Percentiles rank a stretch among this genome's conserved stretches.
Conservation (phyloP, 2,329 filamentous ascomycete species). For the Tolypocladium amazonense region DNA sequence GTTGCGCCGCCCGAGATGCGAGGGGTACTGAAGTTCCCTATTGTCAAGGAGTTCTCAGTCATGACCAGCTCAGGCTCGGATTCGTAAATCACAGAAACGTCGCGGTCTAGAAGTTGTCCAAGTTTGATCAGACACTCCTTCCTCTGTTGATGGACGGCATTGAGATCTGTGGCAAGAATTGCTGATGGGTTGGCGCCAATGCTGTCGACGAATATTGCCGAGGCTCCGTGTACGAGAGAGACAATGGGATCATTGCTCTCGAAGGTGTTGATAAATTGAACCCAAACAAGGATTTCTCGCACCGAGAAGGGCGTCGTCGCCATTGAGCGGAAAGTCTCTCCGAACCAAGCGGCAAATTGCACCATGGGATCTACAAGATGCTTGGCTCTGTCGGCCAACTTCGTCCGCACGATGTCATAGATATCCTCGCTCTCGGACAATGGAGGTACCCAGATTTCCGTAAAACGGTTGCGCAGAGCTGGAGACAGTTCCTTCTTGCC, state of each 20-base stretch:
- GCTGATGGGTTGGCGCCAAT: slow-evolving; percentile 92
- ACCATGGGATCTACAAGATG: slow-evolving; percentile 61
- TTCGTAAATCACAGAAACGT: slow-evolving; percentile 57
- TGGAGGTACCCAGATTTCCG: slow-evolving; percentile 95
- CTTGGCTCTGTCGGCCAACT: slow-evolving; percentile 48
- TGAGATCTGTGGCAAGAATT: slow-evolving; percentile 61
- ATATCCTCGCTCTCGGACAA: slow-evolving; percentile 80
- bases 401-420: slow-evolving; percentile 71
- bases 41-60: slow-evolving; percentile 39
- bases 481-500: slow-evolving; percentile 96
- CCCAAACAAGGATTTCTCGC: slow-evolving; percentile 86
- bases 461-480: slow-evolving; percentile 90
- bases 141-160: slow-evolving; percentile 61
- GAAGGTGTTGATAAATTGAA: slow-evolving; percentile 76
- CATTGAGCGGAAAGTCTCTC: slow-evolving; percentile 64
- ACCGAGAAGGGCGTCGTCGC: slow-evolving; percentile 74
- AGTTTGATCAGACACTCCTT: slow-evolving; percentile 64
- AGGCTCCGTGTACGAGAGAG: slow-evolving; percentile 68
- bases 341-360: slow-evolving; percentile 88
- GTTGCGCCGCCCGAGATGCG: slow-evolving; percentile 29
- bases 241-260: slow-evolving; percentile 31
- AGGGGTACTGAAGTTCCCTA: slow-evolving; percentile 66
- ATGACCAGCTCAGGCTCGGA: slow-evolving; percentile 48
- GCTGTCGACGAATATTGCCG: slow-evolving; percentile 92
- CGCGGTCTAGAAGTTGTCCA: slow-evolving; percentile 49